phyloP scores from a whole-genome alignment of 2,329 filamentous ascomycete genomes.

The Sporothrix schenckii region DNA sequence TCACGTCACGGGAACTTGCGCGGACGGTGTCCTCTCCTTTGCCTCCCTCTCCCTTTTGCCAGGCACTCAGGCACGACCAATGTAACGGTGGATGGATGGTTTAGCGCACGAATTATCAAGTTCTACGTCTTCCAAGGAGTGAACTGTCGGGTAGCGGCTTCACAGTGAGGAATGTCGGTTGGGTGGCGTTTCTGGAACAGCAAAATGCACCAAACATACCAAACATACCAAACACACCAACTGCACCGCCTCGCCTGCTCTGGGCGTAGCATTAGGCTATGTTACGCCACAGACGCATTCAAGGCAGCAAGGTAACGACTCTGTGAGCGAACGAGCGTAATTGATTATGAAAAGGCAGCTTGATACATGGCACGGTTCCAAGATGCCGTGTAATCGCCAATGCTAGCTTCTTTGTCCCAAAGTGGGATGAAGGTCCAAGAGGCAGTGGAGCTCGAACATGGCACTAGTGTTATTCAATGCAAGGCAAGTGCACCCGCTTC shows the following conservation, averaged over 20 bases:
- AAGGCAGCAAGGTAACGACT: conserved; percentile 2
- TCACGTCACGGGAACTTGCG: conserved; percentile 20
- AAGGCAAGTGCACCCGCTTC: background rate
- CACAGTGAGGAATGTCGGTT: background rate
- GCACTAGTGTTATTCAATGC: background rate
- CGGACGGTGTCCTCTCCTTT: background rate
- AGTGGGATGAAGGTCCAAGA: background rate
- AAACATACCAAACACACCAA: background rate
- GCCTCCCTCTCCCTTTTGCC: background rate
- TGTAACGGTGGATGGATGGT: background rate
- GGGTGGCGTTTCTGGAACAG: conserved; percentile 5
- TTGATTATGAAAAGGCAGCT: background rate
- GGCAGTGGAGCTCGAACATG: background rate
- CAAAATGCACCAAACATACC: background rate
- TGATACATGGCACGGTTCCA: background rate
- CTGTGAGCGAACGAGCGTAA: conserved; percentile 1
- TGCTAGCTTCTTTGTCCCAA: conserved; percentile 1
- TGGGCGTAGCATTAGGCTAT: background rate
- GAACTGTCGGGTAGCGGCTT: background rate
- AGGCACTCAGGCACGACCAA: background rate
- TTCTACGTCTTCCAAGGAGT: background rate
- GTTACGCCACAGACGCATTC: background rate
- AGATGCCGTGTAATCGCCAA: conserved; percentile 1
- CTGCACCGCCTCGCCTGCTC: conserved; percentile 17
- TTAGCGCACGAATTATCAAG: background rate